These are phyloP conservation scores for Hypoxylon rickii DNA, from an alignment of 495 filamentous ascomycete genomes.

Conservation along the genomic window DNA sequence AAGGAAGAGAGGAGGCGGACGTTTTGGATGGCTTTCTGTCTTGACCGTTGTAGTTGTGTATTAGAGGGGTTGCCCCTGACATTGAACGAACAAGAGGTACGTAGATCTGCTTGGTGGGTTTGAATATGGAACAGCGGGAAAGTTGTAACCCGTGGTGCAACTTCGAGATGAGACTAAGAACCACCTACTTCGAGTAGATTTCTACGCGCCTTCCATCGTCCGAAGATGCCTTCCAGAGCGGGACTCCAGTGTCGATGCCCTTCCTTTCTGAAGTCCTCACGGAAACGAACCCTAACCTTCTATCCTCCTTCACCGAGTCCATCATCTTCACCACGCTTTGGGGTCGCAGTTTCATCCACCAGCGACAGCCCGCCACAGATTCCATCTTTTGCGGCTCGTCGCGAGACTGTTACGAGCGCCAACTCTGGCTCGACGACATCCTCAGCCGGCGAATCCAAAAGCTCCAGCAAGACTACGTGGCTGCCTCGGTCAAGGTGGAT, in stretches of 20 bases:
- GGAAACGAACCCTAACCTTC: not conserved
- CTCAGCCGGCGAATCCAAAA: conserved; percentile 6
- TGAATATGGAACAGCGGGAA: not conserved
- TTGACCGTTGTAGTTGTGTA: conserved; percentile 42
- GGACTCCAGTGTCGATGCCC: conserved; percentile 8
- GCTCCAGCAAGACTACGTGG: conserved; percentile 9
- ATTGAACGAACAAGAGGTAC: conserved; percentile 18
- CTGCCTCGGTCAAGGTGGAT: conserved; percentile 3
- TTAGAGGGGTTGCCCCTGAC: conserved; percentile 14
- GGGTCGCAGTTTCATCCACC: conserved; percentile 11
- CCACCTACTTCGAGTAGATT: not conserved
- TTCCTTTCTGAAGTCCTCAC: conserved; percentile 13
- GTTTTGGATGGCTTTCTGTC: conserved; percentile 53
- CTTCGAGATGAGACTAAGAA: not conserved
- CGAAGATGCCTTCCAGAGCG: conserved; percentile 17
- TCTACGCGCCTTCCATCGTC: conserved; percentile 16
- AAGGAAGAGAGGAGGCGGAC: conserved; percentile 50
- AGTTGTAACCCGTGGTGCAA: too few species aligned
- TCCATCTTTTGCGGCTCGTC: conserved; percentile 1
- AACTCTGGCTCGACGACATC: conserved; percentile 29
- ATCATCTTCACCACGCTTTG: conserved; percentile 17
- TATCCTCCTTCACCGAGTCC: conserved; percentile 18
- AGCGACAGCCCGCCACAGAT: not conserved
- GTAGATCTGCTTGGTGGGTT: not conserved
- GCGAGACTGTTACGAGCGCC: conserved; percentile 5